Conservation (phyloP, 805 yeast species). For the Ogataea haglerorum region DNA sequence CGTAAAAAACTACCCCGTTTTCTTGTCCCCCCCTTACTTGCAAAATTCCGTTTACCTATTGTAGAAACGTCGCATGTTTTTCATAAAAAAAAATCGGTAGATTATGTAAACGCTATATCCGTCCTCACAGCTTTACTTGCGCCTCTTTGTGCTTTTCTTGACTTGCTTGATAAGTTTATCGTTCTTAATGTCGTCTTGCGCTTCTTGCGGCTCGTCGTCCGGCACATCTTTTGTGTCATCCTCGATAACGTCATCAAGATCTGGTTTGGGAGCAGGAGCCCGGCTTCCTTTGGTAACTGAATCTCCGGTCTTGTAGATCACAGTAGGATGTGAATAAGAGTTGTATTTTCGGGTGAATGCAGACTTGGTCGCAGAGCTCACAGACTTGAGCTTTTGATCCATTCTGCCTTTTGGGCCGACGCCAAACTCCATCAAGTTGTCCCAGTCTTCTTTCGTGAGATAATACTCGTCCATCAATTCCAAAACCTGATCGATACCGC, state of each 20-base stretch:
- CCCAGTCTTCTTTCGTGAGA: slow-evolving; percentile 91
- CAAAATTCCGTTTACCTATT: slow-evolving; percentile 7
- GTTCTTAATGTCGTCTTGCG: slow-evolving; percentile 50
- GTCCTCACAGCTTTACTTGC: slow-evolving; percentile 1
- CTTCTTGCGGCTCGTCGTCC: slow-evolving; percentile 41
- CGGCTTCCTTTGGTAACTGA: slow-evolving; percentile 43
- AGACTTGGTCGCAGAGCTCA: slow-evolving; percentile 75
- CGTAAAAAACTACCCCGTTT: not conserved
- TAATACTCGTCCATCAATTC: slow-evolving; percentile 80
- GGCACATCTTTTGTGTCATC: slow-evolving; percentile 42
- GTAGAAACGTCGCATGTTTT: slow-evolving; percentile 2
- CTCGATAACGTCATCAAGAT: slow-evolving; percentile 67
- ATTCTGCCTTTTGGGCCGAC: slow-evolving; percentile 52
- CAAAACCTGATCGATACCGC: slow-evolving; percentile 64
- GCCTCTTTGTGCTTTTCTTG: slow-evolving; percentile 17
- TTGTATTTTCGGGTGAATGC: slow-evolving; percentile 88
- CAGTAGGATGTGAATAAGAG: slow-evolving; percentile 71
- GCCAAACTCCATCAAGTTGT: slow-evolving; percentile 75
- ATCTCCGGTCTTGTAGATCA: slow-evolving; percentile 72
- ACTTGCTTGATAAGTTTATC: slow-evolving; percentile 62
- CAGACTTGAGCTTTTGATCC: slow-evolving; percentile 48
- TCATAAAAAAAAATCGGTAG: not conserved
- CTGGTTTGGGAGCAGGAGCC: slow-evolving; percentile 42
- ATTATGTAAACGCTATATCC: slow-evolving; percentile 2
- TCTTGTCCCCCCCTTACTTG: slow-evolving; percentile 8